Base-by-base conservation (phyloP, 345 rosid genomes). In the Melastoma malabathricum region DNA sequence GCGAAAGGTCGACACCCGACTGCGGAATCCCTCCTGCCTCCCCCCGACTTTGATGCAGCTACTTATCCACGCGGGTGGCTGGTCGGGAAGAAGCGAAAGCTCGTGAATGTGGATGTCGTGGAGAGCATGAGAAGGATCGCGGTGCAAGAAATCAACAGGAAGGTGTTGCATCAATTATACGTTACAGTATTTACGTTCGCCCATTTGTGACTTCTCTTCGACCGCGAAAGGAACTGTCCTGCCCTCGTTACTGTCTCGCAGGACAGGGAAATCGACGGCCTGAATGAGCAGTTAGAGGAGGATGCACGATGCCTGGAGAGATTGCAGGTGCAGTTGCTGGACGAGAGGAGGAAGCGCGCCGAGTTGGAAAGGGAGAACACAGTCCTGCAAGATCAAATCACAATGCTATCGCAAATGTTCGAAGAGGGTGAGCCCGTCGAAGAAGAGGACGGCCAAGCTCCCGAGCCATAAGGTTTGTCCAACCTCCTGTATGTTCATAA, bases 41-140 rank as follows among this genome's bases (percentile, higher is more conserved):
- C 97, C 1, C 97, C 96, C 0, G 97, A 89, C 72, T 86, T 89
- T 4, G 97, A 89, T 56, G 47, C 81, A 41, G 72, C 95, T 0
- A 68, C 56, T 73, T 89, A 89, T 66, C 94, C 97, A 0, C 84
- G 82, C 56, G 97, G 95, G 4, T 89, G 97, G 95, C 67, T 89
- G 60, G 72, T 89, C 0, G 97, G 97, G 47, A 89, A 89, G 76
- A 89, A 78, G 83, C 75, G 97, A 51, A 89, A 89, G 70, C 73
- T 89, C 23, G 97, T 86, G 18, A 86, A 86, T 63, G 88, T 89
- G 29, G 97, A 89, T 58, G 95, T 89, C 0, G 97, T 89, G 15
- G 97, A 89, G 73, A 83, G 94, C 66, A 89, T 89, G 97, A 71
- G 97, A 38, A 83, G 94, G 72, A 86, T 89, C 59, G 97, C 97